Base-by-base conservation (phyloP, 169 alveolate genomes). In the Theileria annulata region DNA sequence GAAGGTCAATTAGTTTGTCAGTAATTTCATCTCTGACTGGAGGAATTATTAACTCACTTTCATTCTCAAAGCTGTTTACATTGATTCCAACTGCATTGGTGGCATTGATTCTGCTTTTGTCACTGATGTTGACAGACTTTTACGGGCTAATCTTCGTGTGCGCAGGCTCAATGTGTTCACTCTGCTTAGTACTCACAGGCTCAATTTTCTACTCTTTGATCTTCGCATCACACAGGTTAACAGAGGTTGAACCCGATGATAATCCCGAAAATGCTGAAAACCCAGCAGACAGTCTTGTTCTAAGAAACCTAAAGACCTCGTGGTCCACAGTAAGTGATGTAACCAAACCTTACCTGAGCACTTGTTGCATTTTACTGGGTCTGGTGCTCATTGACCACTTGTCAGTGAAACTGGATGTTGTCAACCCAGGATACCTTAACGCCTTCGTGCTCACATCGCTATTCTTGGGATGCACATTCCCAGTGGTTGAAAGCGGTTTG, bases 21-120 rank as follows among this genome's bases (percentile, higher is more conserved):
- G 48, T 63, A 19, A n/a, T 63, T 5, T 19, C 48, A n/a, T 63
- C 71, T 5, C 71, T 37, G 28, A 63, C 54, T 33, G 54, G 54
- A 3, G 71, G 71, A 17, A 19, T 63, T 17, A 19, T 63, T 10
- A 33, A 37, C 54, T 30, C 59, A 19, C 54, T 63, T 33, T 63
- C 71, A 6, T 63, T 33, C 31, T 33, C 48, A 33, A 33, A 63
- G 48, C 54, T 63, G 21, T 21, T 37, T 33, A 19, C 33, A 2
- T 63, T 63, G 3, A 19, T 63, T 33, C 71, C 71, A 17, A 37
- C 54, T 17, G 48, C 54, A n/a, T n/a, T 21, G 4, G 48, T 63
- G 4, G 19, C 33, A 5, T 63, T 63, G 23, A 63, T n/a, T 12
- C 59, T 63, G 3, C 31, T 63, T 3, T n/a, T 63, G 27, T 63